Evolutionary conservation across 495 filamentous ascomycete genomes (phyloP).

Genomic region (Trypethelium eluteriae): DNA sequence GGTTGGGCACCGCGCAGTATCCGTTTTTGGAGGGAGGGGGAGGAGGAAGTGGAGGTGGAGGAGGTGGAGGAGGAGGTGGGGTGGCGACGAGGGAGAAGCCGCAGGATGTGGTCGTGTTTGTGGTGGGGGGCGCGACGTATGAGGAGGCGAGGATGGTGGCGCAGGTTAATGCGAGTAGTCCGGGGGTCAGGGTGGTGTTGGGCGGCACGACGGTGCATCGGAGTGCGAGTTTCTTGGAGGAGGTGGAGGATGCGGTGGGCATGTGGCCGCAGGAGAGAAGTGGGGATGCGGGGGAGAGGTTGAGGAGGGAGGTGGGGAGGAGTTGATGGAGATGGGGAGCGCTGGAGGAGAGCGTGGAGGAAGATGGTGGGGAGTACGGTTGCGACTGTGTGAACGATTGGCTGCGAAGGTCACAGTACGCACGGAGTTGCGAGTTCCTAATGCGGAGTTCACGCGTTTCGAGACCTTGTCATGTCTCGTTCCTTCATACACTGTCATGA

Average conservation of each 20-base stretch:
- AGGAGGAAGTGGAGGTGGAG: slow-evolving; percentile 40
- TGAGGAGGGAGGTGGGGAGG: slow-evolving; percentile 57
- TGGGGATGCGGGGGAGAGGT: slow-evolving; percentile 60
- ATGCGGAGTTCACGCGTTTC: too few relatives aligned
- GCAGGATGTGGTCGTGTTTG: slow-evolving; percentile 91
- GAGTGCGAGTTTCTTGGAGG: slow-evolving; percentile 72
- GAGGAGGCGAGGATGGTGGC: slow-evolving; percentile 94
- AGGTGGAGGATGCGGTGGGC: slow-evolving; percentile 39
- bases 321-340: slow-evolving; percentile 23
- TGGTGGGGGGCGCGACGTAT: slow-evolving; percentile 87
- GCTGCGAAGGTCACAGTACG: too few relatives aligned
- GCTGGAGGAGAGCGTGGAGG: too few relatives aligned
- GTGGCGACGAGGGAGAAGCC: slow-evolving; percentile 77
- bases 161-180: slow-evolving; percentile 81
- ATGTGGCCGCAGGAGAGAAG: slow-evolving; percentile 70
- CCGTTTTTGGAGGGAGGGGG: slow-evolving; percentile 88
- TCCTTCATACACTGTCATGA: too few relatives aligned
- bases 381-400: too few relatives aligned
- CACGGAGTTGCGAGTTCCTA: too few relatives aligned
- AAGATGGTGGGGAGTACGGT: too few relatives aligned
- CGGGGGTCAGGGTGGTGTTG: slow-evolving; percentile 79
- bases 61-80: slow-evolving; percentile 49
- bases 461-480: too few relatives aligned
- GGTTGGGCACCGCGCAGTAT: slow-evolving; percentile 73
- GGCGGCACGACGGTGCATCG: slow-evolving; percentile 82